Conservation (phyloP, 305 asterid species). For the Fraxinus angustifolia region DNA sequence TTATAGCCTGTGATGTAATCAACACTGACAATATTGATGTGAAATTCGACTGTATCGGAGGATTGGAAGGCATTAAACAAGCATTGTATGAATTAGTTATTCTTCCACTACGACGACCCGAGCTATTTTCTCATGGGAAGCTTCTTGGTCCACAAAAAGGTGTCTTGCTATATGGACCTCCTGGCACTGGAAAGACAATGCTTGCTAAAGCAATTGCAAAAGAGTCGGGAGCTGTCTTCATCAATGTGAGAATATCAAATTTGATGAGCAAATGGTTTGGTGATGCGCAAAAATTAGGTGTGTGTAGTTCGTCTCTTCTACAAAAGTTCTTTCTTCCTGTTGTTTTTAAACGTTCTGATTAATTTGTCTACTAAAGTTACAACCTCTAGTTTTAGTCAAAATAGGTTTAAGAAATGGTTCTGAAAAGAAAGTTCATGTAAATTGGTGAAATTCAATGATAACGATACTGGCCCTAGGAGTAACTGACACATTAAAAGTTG, state of each 20-base stretch:
- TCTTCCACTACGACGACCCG: constrained; percentile 81
- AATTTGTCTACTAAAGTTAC: not conserved
- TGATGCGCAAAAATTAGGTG: constrained; percentile 90
- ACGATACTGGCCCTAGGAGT: not conserved
- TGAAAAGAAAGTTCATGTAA: not conserved
- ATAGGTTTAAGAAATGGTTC: not conserved
- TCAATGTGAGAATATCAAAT: constrained; percentile 70
- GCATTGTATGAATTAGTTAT: constrained; percentile 74
- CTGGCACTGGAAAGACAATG: constrained; percentile 99
- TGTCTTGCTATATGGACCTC: constrained; percentile 86
- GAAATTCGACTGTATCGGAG: constrained; percentile 71
- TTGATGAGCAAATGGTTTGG: constrained; percentile 98
- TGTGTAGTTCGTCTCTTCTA: constrained; percentile 17
- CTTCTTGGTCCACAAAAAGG: constrained; percentile 92
- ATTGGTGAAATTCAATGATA: not conserved
- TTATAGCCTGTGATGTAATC: constrained; percentile 85
- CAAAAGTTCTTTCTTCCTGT: constrained; percentile 14
- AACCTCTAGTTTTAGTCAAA: not conserved
- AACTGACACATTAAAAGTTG: not conserved
- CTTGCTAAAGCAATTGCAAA: constrained; percentile 96
- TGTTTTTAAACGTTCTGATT: not conserved
- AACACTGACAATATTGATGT: constrained; percentile 77
- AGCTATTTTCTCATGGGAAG: constrained; percentile 77
- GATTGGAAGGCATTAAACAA: constrained; percentile 73
- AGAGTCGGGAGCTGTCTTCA: constrained; percentile 88